Evolutionary conservation across 768 basidiomycete species (phyloP).

Genomic region (Boletus rubescentipes): DNA sequence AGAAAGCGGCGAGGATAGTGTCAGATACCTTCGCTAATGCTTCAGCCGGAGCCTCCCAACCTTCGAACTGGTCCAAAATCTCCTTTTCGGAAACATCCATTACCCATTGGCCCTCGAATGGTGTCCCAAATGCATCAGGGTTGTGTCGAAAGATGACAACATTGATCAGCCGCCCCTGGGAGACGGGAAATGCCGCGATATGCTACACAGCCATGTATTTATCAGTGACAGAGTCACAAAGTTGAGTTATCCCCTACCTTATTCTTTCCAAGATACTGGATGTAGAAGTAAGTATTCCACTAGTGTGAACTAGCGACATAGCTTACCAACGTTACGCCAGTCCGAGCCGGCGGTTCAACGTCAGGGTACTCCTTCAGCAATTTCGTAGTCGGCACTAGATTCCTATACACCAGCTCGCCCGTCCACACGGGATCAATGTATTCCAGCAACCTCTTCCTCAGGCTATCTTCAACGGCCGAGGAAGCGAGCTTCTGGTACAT

Average conservation of each 20-base stretch:
- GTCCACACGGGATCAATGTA: slow-evolving; percentile 39
- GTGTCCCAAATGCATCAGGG: slow-evolving; percentile 28
- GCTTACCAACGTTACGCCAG: slow-evolving; percentile 25
- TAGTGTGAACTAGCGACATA: not conserved
- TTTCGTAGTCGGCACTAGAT: slow-evolving; percentile 30
- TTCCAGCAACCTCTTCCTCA: slow-evolving; percentile 9
- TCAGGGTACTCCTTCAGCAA: slow-evolving; percentile 35
- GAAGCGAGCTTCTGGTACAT: slow-evolving; percentile 25
- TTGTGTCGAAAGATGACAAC: slow-evolving; percentile 33
- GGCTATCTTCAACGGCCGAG: not conserved
- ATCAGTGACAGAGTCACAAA: not conserved
- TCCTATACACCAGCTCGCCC: slow-evolving; percentile 40
- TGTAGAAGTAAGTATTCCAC: not conserved
- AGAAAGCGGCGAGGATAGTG: too few species aligned
- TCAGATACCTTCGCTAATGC: slow-evolving; percentile 13
- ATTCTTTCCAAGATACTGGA: slow-evolving; percentile 26
- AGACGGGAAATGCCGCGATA: slow-evolving; percentile 40
- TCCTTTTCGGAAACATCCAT: slow-evolving; percentile 32
- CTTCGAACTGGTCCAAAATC: slow-evolving; percentile 27
- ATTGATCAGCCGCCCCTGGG: slow-evolving; percentile 37
- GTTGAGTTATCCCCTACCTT: slow-evolving; percentile 3
- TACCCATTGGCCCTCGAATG: slow-evolving; percentile 32
- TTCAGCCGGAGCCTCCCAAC: slow-evolving; percentile 20
- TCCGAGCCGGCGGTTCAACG: slow-evolving; percentile 20
- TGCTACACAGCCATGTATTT: slow-evolving; percentile 29